phyloP scores from a whole-genome alignment of 805 yeast genomes.

The Ogataea trehalophila region DNA sequence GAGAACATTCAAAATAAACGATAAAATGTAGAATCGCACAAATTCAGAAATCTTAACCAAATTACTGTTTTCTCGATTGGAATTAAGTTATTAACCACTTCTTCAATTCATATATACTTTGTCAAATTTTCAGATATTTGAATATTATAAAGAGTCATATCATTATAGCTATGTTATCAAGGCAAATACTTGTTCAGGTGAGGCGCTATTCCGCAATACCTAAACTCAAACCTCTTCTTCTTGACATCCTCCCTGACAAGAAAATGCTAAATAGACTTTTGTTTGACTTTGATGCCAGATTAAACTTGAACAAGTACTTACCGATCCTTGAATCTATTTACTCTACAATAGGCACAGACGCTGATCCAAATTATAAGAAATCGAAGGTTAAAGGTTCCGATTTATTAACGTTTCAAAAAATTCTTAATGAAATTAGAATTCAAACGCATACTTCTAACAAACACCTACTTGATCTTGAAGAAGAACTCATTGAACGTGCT shows the following conservation, averaged over 20 bases:
- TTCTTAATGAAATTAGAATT: constrained; percentile 56
- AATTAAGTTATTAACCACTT: too few species aligned
- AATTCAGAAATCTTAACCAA: too few species aligned
- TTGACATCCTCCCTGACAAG: constrained; percentile 53
- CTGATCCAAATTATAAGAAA: constrained; percentile 10
- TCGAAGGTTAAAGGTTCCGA: constrained; percentile 47
- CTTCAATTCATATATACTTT: too few species aligned
- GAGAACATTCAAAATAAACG: too few species aligned
- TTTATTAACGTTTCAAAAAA: constrained; percentile 62
- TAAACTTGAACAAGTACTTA: constrained; percentile 47
- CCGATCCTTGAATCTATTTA: constrained; percentile 53
- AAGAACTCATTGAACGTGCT: constrained; percentile 70
- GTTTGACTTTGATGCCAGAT: constrained; percentile 61
- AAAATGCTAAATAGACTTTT: constrained; percentile 52
- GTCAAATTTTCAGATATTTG: not conserved
- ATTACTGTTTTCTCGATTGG: too few species aligned
- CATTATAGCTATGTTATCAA: not conserved
- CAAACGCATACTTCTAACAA: constrained; percentile 56
- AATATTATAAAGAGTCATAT: not conserved
- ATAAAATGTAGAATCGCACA: too few species aligned
- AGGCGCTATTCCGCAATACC: constrained; percentile 2
- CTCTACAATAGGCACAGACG: constrained; percentile 35
- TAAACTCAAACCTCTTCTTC: constrained; percentile 33
- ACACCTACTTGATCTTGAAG: constrained; percentile 57
- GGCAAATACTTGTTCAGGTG: not conserved